Conservation (phyloP, 768 basidiomycete species). For the Candolleomyces efflorescens region DNA sequence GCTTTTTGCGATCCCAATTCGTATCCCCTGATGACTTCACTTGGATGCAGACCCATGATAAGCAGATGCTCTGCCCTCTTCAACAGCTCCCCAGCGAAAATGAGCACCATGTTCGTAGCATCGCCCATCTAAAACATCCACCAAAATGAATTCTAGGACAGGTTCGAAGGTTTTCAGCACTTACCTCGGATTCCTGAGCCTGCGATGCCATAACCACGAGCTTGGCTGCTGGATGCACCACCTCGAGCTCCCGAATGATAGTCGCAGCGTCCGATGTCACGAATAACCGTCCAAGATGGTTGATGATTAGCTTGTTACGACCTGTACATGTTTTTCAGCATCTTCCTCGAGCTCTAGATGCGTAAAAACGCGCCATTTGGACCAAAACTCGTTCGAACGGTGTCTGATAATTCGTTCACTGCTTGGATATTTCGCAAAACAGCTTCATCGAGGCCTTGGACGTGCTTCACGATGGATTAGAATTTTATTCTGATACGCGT, state of each 20-base stretch:
- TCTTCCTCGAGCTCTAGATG: neutral
- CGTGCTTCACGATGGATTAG: conserved; percentile 35
- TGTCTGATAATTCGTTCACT: conserved; percentile 90
- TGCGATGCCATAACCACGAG: conserved; percentile 99
- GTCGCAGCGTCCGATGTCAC: conserved; percentile 99
- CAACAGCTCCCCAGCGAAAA: conserved; percentile 91
- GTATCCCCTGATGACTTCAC: conserved; percentile 93
- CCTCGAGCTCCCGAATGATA: conserved; percentile 96
- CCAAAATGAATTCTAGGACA: neutral
- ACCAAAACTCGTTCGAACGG: conserved; percentile 94
- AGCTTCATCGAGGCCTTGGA: conserved; percentile 94
- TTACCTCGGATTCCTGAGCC: conserved; percentile 90
- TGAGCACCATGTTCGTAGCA: conserved; percentile 92
- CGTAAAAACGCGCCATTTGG: conserved; percentile 72
- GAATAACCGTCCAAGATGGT: conserved; percentile 92
- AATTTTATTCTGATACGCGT: too few relatives aligned
- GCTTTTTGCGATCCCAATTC: conserved; percentile 86
- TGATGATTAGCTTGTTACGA: conserved; percentile 96
- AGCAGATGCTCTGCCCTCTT: conserved; percentile 91
- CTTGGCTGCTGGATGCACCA: conserved; percentile 98
- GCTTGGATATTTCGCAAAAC: conserved; percentile 95
- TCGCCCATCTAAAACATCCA: conserved; percentile 78
- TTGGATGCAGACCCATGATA: conserved; percentile 95
- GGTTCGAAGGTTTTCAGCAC: conserved; percentile 14
- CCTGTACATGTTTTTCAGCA: conserved; percentile 40